Evolutionary conservation across 768 basidiomycete species (phyloP).

Genomic region (Hygrocybe punicea): DNA sequence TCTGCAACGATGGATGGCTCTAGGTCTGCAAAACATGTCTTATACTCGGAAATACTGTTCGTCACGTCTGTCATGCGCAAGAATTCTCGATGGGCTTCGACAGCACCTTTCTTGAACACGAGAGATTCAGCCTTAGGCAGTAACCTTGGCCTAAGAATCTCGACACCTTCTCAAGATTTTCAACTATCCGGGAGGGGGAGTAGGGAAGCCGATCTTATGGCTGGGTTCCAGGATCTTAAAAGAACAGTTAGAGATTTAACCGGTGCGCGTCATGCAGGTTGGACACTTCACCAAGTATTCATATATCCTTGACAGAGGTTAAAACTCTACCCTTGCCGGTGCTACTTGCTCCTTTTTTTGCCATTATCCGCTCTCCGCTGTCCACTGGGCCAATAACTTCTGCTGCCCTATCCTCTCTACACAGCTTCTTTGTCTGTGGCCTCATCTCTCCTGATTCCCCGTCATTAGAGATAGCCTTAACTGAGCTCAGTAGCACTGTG

Average conservation of each 20-base stretch:
- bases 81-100: slow-evolving; percentile 93
- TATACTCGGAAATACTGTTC: slow-evolving; percentile 85
- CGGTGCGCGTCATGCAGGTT: slow-evolving; percentile 41
- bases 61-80: slow-evolving; percentile 96
- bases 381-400: slow-evolving; percentile 98
- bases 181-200: slow-evolving; percentile 49
- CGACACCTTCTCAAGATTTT: slow-evolving; percentile 44
- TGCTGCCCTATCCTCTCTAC: slow-evolving; percentile 82
- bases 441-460: slow-evolving; percentile 59
- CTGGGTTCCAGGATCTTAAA: slow-evolving; percentile 83
- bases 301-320: slow-evolving; percentile 49
- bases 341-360: slow-evolving; percentile 84
- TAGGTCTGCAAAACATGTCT: slow-evolving; percentile 66
- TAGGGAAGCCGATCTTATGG: slow-evolving; percentile 83
- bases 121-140: slow-evolving; percentile 68
- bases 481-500: slow-evolving; percentile 82
- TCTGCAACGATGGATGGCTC: background rate
- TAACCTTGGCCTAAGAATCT: slow-evolving; percentile 69
- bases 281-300: background rate
- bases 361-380: slow-evolving; percentile 87
- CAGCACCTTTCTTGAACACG: slow-evolving; percentile 56
- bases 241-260: slow-evolving; percentile 65
- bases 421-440: slow-evolving; percentile 80
- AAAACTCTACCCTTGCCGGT: slow-evolving; percentile 52
- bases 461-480: slow-evolving; percentile 62